Evolutionary conservation across 257 asterid species (phyloP).

Genomic region (Primulina eburnea): DNA sequence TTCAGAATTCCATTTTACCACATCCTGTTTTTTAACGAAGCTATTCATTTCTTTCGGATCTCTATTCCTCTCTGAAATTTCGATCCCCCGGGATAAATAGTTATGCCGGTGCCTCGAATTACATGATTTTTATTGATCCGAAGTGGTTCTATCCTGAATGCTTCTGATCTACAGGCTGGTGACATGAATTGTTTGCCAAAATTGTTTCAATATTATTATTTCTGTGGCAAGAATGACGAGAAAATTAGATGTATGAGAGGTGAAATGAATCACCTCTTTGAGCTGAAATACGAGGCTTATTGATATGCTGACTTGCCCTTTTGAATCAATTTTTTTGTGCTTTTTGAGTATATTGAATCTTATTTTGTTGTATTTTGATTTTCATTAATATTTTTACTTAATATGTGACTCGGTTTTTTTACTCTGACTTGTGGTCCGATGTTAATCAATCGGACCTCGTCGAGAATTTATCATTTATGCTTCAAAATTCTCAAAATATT

Average conservation of each 20-base stretch:
- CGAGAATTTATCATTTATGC: no score
- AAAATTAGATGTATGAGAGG: conserved; percentile 23
- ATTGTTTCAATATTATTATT: no score
- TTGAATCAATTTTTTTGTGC: no score
- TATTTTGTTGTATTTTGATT: no score
- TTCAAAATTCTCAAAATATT: no score
- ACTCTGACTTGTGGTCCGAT: no score
- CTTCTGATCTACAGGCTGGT: conserved; percentile 25
- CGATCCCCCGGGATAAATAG: not conserved
- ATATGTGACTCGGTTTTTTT: no score
- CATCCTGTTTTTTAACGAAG: conserved; percentile 7
- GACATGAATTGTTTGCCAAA: not conserved
- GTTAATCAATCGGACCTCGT: no score
- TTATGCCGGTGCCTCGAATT: conserved; percentile 8
- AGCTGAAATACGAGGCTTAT: conserved; percentile 18
- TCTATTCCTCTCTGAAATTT: not conserved
- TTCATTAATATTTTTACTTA: no score
- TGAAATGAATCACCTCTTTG: conserved; percentile 18
- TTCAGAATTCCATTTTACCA: conserved; percentile 29
- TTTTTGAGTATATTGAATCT: no score
- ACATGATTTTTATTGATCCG: conserved; percentile 9
- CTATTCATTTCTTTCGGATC: conserved; percentile 21
- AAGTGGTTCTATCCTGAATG: conserved; percentile 9
- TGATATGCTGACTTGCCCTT: conserved; percentile 11
- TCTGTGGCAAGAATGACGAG: conserved; percentile 36